Conservation (phyloP, 228 moss, liverwort and hornwort genomes). For the Sphagnum magellanicum region DNA sequence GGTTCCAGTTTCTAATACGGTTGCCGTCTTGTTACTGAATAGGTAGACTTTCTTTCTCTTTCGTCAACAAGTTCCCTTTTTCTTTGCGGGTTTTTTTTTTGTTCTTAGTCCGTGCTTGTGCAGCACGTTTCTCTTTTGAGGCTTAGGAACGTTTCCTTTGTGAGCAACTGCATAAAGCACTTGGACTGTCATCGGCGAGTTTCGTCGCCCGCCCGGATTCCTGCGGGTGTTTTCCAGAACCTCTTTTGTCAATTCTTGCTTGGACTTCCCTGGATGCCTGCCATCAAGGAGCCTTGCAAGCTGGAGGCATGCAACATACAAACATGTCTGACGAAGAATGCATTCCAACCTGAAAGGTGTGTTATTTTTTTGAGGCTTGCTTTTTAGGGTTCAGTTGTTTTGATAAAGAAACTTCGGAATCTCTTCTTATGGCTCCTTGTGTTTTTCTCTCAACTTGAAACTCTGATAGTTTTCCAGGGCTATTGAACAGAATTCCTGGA, state of each 20-base stretch:
- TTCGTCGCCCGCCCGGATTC: not conserved
- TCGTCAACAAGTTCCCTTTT: not conserved
- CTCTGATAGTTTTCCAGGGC: not conserved
- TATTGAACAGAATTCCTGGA: not conserved
- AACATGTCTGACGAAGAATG: constrained; percentile 77
- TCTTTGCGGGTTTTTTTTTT: not conserved
- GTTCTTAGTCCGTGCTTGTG: not conserved
- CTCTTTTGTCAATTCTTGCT: too few species aligned
- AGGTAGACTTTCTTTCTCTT: too few species aligned
- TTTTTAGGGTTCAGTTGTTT: not conserved
- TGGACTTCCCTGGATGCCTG: constrained; percentile 9
- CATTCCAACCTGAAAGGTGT: constrained; percentile 75
- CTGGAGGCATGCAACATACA: constrained; percentile 88
- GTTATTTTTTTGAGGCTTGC: not conserved
- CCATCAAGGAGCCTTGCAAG: constrained; percentile 51
- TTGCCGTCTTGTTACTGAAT: not conserved
- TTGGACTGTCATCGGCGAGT: not conserved
- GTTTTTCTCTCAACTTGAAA: not conserved
- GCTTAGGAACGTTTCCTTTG: not conserved
- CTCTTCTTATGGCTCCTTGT: not conserved
- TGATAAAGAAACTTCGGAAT: not conserved
- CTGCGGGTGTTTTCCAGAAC: not conserved
- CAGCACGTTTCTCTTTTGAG: not conserved
- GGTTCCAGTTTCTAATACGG: not conserved
- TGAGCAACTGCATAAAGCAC: not conserved